Evolutionary conservation across 768 basidiomycete species (phyloP).

Genomic region (Trichaptum fuscoviolaceum): DNA sequence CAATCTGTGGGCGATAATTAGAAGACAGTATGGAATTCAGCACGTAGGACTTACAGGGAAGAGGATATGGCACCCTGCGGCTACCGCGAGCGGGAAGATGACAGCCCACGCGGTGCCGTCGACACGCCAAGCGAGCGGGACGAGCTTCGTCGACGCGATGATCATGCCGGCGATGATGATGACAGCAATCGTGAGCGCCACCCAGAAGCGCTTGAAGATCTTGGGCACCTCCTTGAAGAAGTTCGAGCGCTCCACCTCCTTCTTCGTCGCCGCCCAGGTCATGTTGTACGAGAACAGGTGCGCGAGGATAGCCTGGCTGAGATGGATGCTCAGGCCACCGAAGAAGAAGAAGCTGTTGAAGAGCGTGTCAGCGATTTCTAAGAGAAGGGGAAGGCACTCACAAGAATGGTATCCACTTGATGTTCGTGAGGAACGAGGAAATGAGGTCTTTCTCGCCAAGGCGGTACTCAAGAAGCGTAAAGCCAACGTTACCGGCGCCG

Average conservation of each 20-base stretch:
- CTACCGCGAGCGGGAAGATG: constrained; percentile 53
- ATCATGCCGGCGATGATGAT: constrained; percentile 47
- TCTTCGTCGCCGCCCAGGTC: constrained; percentile 73
- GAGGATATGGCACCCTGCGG: neutral
- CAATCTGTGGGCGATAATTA: constrained; percentile 41
- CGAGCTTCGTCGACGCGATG: constrained; percentile 38
- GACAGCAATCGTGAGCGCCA: constrained; percentile 53
- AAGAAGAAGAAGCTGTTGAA: constrained; percentile 68
- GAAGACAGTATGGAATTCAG: neutral
- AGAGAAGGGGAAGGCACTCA: constrained; percentile 16
- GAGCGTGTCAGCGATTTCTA: neutral
- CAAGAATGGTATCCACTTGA: constrained; percentile 38
- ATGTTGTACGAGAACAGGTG: constrained; percentile 76
- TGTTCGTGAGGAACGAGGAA: constrained; percentile 24
- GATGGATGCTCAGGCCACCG: constrained; percentile 67
- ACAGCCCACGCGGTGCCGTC: constrained; percentile 64
- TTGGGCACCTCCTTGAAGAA: constrained; percentile 89
- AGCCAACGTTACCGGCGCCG: constrained; percentile 67
- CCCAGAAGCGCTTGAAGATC: constrained; percentile 76
- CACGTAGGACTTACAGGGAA: neutral
- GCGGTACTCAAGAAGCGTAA: constrained; percentile 68
- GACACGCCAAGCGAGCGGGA: constrained; percentile 64
- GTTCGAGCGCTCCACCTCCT: constrained; percentile 84
- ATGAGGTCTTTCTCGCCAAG: constrained; percentile 39
- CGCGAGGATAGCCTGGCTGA: constrained; percentile 58